A percentile compares a stretch with the other conserved stretches of the same genome.
Evolutionary conservation across 352 stramenopile species (phyloP).

Genomic region (Phytophthora quininea): DNA sequence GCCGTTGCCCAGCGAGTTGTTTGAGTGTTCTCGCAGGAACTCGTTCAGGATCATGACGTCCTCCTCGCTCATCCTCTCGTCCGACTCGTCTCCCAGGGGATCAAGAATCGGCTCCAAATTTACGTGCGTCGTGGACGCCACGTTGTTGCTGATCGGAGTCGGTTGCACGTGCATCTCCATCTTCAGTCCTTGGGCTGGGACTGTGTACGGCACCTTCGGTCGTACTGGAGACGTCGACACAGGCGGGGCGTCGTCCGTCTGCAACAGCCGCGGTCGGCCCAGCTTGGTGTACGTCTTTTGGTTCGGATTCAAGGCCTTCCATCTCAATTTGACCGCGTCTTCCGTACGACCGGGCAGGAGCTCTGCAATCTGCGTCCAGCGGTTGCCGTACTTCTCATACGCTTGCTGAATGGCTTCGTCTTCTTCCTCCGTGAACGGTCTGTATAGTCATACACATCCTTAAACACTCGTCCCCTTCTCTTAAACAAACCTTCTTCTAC

Average conservation of each 20-base stretch:
- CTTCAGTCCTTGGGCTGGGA: slow-evolving; percentile 12
- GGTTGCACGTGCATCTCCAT: slow-evolving; percentile 15
- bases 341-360: slow-evolving; percentile 77
- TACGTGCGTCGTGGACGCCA: slow-evolving; percentile 13
- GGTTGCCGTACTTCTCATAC: slow-evolving; percentile 85
- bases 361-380: slow-evolving; percentile 89
- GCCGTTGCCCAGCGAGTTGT: slow-evolving; percentile 42
- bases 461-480: too few relatives aligned
- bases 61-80: slow-evolving; percentile 63
- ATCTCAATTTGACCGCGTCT: slow-evolving; percentile 82
- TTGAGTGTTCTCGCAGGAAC: slow-evolving; percentile 61
- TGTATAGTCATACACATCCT: slow-evolving; percentile 10
- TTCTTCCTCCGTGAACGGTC: slow-evolving; percentile 68
- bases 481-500: neutral
- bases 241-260: slow-evolving; percentile 44
- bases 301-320: slow-evolving; percentile 86
- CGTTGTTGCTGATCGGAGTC: slow-evolving; percentile 14
- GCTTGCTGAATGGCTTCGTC: slow-evolving; percentile 79
- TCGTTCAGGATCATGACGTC: slow-evolving; percentile 69
- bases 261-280: slow-evolving; percentile 67
- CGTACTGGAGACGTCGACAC: slow-evolving; percentile 38
- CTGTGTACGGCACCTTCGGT: slow-evolving; percentile 20
- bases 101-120: slow-evolving; percentile 54
- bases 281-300: slow-evolving; percentile 78
- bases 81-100: slow-evolving; percentile 41